Conservation (phyloP, 2,329 filamentous ascomycete genomes). For the Escovopsis sp. region DNA sequence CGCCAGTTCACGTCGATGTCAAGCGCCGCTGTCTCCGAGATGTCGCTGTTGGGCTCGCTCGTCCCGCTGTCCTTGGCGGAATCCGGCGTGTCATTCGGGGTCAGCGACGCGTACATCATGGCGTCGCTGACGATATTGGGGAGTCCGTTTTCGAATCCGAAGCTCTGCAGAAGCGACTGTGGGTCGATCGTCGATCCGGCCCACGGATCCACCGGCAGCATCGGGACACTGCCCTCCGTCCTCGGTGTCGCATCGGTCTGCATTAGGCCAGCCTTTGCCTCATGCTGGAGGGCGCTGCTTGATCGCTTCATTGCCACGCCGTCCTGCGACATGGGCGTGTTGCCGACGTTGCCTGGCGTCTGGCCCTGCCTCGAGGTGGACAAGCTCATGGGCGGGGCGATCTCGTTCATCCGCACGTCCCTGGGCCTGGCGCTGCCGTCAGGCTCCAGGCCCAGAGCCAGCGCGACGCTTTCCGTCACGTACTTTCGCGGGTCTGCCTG, state of each 20-base stretch:
- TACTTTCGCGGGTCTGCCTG: slow-evolving; percentile 39
- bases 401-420: slow-evolving; percentile 14
- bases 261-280: slow-evolving; percentile 14
- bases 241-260: slow-evolving; percentile 17
- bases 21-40: slow-evolving; percentile 36
- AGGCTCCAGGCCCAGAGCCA: slow-evolving; percentile 33
- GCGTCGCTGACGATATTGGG: slow-evolving; percentile 36
- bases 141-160: slow-evolving; percentile 19
- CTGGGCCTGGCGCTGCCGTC: slow-evolving; percentile 28
- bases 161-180: slow-evolving; percentile 21
- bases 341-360: slow-evolving; percentile 26
- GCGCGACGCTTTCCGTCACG: slow-evolving; percentile 31
- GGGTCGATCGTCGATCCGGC: slow-evolving; percentile 34
- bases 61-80: slow-evolving; percentile 44
- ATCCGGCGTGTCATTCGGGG: slow-evolving; percentile 49
- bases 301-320: slow-evolving; percentile 33
- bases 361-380: slow-evolving; percentile 32
- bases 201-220: slow-evolving; percentile 18
- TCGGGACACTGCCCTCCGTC: slow-evolving; percentile 9
- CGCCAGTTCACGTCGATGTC: slow-evolving; percentile 39
- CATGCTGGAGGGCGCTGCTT: slow-evolving; percentile 26
- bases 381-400: slow-evolving; percentile 22
- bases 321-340: slow-evolving; percentile 35
- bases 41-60: slow-evolving; percentile 47
- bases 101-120: slow-evolving; percentile 36